Percentiles rank a stretch among this genome's conserved stretches.
Conservation (phyloP, 495 filamentous ascomycete genomes). For the Rusavskia elegans region DNA sequence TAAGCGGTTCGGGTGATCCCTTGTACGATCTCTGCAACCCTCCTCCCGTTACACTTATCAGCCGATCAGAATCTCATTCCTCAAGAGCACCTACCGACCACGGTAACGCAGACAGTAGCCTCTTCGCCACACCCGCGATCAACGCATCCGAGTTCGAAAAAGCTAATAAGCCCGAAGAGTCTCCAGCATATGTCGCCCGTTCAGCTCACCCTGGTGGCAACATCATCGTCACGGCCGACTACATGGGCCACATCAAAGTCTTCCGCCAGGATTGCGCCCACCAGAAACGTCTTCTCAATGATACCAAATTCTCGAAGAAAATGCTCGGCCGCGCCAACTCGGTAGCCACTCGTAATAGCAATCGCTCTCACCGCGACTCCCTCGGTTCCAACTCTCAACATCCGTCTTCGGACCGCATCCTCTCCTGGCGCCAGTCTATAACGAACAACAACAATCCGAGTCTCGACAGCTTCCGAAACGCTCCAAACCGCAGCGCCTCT, state of each 20-base stretch:
- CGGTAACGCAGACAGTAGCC: slow-evolving; percentile 6
- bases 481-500: slow-evolving; percentile 35
- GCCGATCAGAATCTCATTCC: slow-evolving; percentile 41
- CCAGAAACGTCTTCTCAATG: slow-evolving; percentile 33
- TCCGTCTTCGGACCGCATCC: slow-evolving; percentile 65
- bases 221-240: slow-evolving; percentile 86
- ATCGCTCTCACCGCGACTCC: slow-evolving; percentile 27
- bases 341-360: slow-evolving; percentile 35
- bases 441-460: slow-evolving; percentile 33
- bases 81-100: slow-evolving; percentile 20
- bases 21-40: slow-evolving; percentile 95
- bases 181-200: slow-evolving; percentile 56
- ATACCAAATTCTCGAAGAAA: slow-evolving; percentile 60
- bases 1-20: slow-evolving; percentile 73
- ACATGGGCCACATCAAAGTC: slow-evolving; percentile 75
- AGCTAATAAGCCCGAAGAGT: slow-evolving; percentile 34
- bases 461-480: slow-evolving; percentile 30
- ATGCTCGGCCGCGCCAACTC: slow-evolving; percentile 54
- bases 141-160: slow-evolving; percentile 30
- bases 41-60: slow-evolving; percentile 72
- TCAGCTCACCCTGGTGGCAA: slow-evolving; percentile 67
- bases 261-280: slow-evolving; percentile 88
- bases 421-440: slow-evolving; percentile 78
- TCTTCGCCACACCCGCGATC: slow-evolving; percentile 12
- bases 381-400: slow-evolving; percentile 31